These are phyloP conservation scores for Boletus tomentosulus DNA, from an alignment of 768 basidiomycete species.

Conservation along the genomic window DNA sequence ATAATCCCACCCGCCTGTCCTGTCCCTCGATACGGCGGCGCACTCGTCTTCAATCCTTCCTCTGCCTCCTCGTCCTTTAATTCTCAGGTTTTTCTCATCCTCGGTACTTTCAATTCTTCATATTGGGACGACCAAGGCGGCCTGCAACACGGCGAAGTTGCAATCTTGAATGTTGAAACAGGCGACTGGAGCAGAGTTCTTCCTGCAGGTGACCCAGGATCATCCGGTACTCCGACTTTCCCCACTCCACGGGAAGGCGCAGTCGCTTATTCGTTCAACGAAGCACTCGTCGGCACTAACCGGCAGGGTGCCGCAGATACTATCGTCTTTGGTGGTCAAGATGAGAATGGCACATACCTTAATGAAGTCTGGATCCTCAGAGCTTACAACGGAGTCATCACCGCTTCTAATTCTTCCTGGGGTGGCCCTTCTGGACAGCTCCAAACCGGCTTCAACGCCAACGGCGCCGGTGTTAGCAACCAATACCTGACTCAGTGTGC, in stretches of 20 bases:
- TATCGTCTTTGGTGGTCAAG: conserved; percentile 75
- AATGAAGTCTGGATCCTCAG: conserved; percentile 77
- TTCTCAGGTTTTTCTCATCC: conserved; percentile 63
- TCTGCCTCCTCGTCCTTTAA: conserved; percentile 46
- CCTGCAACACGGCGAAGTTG: conserved; percentile 68
- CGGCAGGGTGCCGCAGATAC: conserved; percentile 55
- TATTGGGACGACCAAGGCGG: conserved; percentile 65
- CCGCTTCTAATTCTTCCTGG: conserved; percentile 55
- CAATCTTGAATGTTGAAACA: conserved; percentile 55
- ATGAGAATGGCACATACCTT: conserved; percentile 59
- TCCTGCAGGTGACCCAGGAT: conserved; percentile 68
- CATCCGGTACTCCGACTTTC: conserved; percentile 41
- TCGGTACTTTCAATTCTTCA: conserved; percentile 62
- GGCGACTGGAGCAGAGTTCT: conserved; percentile 69
- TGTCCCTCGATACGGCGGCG: conserved; percentile 59
- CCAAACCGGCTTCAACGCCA: conserved; percentile 58
- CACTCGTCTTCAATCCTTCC: conserved; percentile 53
- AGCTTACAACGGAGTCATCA: conserved; percentile 60
- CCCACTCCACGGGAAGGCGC: conserved; percentile 73
- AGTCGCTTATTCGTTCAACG: conserved; percentile 50
- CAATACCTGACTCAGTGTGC: conserved; percentile 62
- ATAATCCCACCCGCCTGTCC: conserved; percentile 61
- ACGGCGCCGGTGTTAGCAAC: conserved; percentile 62
- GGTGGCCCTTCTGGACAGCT: conserved; percentile 64
- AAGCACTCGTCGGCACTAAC: conserved; percentile 53